These are phyloP conservation scores for Paulownia fortunei DNA, from an alignment of 257 asterid genomes.

Conservation along the genomic window DNA sequence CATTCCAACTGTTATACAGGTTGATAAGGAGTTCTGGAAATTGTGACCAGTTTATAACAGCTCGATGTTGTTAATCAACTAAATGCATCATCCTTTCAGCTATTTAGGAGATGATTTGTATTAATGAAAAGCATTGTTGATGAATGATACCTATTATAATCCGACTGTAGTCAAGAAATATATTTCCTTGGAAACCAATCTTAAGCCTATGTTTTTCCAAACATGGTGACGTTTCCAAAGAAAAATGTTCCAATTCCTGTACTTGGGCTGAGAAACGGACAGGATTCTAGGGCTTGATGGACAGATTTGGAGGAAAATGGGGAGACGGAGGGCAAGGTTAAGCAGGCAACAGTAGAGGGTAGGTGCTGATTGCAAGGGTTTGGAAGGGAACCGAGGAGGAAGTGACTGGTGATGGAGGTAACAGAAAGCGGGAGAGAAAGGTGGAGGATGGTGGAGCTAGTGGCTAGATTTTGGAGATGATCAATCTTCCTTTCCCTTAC, in stretches of 20 bases:
- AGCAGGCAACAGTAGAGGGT: neutral
- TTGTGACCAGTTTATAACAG: constrained; percentile 21
- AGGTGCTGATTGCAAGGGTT: neutral
- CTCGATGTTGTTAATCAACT: constrained; percentile 10
- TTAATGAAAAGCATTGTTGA: constrained; percentile 4
- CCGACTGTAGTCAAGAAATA: neutral
- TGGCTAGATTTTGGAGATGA: neutral
- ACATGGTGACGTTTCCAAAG: neutral
- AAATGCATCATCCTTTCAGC: constrained; percentile 4
- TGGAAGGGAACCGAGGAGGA: neutral
- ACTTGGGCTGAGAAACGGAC: neutral
- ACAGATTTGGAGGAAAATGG: constrained; percentile 2
- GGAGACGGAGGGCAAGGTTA: neutral
- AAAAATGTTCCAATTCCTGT: neutral
- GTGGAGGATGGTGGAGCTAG: constrained; percentile 5
- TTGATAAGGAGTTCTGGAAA: constrained; percentile 19
- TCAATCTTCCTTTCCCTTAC: neutral
- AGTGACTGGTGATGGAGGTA: neutral
- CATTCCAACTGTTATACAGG: neutral
- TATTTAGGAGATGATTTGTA: neutral
- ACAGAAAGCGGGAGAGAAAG: neutral
- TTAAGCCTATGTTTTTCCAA: neutral
- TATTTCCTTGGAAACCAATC: neutral
- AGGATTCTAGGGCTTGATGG: neutral
- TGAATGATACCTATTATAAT: neutral